Percentiles rank a stretch among this genome's conserved stretches.
These are phyloP conservation scores for Xylaria multiplex DNA, from an alignment of 2,329 filamentous ascomycete species.

Conservation along the genomic window DNA sequence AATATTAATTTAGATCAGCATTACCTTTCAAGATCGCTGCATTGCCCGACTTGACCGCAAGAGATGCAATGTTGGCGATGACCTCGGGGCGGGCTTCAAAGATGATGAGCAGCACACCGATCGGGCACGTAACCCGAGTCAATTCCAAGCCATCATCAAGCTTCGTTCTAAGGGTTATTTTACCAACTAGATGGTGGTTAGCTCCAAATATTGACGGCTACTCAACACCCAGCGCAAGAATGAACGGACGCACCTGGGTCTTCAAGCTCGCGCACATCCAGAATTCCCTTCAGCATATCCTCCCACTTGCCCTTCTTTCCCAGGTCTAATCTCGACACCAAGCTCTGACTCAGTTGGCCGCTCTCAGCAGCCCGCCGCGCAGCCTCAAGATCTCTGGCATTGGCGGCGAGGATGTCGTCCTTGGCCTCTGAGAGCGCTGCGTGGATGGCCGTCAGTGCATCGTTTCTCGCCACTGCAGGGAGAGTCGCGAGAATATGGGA, in stretches of 20 bases:
- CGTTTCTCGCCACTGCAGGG: constrained; percentile 79
- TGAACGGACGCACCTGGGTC: constrained; percentile 75
- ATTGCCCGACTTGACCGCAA: constrained; percentile 97
- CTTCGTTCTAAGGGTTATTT: constrained; percentile 81
- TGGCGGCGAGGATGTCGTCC: constrained; percentile 84
- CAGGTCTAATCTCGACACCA: constrained; percentile 89
- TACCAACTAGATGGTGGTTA: constrained; percentile 71
- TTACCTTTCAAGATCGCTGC: constrained; percentile 91
- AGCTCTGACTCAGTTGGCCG: constrained; percentile 80
- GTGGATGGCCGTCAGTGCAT: constrained; percentile 85
- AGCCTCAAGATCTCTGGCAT: constrained; percentile 80
- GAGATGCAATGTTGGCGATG: constrained; percentile 95
- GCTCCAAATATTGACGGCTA: background rate
- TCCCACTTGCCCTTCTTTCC: constrained; percentile 91
- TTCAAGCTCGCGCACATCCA: constrained; percentile 83
- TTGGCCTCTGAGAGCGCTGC: constrained; percentile 75
- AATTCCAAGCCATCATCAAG: constrained; percentile 87
- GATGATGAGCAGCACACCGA: constrained; percentile 97
- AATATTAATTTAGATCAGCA: background rate
- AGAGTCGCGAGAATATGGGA: constrained; percentile 87
- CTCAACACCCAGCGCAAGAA: constrained; percentile 7
- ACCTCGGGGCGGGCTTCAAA: constrained; percentile 98
- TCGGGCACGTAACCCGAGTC: constrained; percentile 90
- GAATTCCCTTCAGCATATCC: constrained; percentile 95
- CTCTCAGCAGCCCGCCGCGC: constrained; percentile 78